Percentiles rank a stretch among this genome's conserved stretches.
Evolutionary conservation across 495 filamentous ascomycete species (phyloP).

Genomic region (Amorphotheca resinae): DNA sequence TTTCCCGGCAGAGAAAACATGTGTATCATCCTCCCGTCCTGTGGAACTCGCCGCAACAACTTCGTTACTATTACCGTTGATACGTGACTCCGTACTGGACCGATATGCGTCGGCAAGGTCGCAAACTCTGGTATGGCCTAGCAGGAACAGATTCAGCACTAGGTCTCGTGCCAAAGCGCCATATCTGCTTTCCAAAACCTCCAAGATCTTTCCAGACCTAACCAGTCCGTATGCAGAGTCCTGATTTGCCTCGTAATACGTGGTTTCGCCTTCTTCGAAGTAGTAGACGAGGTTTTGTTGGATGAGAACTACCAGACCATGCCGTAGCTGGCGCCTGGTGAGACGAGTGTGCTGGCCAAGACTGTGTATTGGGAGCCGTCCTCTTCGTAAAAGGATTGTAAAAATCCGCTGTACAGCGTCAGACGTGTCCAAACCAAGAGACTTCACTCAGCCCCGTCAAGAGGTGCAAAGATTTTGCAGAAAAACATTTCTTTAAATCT

Average conservation of each 20-base stretch:
- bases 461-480: not conserved
- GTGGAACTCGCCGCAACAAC: slow-evolving; percentile 19
- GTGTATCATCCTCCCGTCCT: slow-evolving; percentile 21
- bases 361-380: slow-evolving; percentile 57
- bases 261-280: slow-evolving; percentile 47
- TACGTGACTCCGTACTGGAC: slow-evolving; percentile 3
- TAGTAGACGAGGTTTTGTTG: slow-evolving; percentile 81
- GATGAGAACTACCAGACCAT: slow-evolving; percentile 70
- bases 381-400: slow-evolving; percentile 59
- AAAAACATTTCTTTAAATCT: not conserved
- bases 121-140: slow-evolving; percentile 63
- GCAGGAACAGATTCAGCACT: slow-evolving; percentile 57
- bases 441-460: slow-evolving; percentile 3
- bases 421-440: slow-evolving; percentile 10
- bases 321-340: slow-evolving; percentile 51
- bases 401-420: slow-evolving; percentile 53
- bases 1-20: slow-evolving; percentile 3
- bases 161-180: slow-evolving; percentile 58
- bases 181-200: slow-evolving; percentile 55
- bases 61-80: slow-evolving; percentile 21
- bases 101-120: slow-evolving; percentile 45
- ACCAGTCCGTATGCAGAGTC: slow-evolving; percentile 64
- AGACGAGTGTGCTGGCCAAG: slow-evolving; percentile 57
- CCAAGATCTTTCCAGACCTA: slow-evolving; percentile 70
- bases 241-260: slow-evolving; percentile 70